Evolutionary conservation across 2,329 filamentous ascomycete genomes (phyloP).

Genomic region (Cladosporium austrohemisphaericum): DNA sequence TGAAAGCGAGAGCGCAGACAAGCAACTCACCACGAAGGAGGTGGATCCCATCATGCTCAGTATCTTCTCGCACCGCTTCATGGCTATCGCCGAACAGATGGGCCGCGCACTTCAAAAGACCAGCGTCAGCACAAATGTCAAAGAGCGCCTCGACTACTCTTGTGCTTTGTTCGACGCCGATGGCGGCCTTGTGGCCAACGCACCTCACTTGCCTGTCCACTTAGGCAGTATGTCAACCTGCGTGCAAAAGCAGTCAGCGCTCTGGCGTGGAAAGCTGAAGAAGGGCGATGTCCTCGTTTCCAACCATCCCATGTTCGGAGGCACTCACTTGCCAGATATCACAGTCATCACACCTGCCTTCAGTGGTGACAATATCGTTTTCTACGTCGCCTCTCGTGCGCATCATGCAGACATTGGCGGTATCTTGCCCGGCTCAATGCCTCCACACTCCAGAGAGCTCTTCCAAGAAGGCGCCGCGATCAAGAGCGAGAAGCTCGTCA

Average conservation of each 20-base stretch:
- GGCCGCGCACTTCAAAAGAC: slow-evolving; percentile 74
- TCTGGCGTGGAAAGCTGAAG: slow-evolving; percentile 74
- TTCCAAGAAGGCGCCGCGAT: slow-evolving; percentile 56
- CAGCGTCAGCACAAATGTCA: slow-evolving; percentile 74
- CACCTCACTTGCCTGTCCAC: slow-evolving; percentile 77
- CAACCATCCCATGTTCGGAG: slow-evolving; percentile 80
- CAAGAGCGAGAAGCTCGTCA: slow-evolving; percentile 64
- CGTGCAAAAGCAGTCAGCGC: slow-evolving; percentile 71
- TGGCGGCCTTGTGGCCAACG: slow-evolving; percentile 72
- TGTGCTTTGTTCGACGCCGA: slow-evolving; percentile 75
- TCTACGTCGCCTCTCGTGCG: slow-evolving; percentile 75
- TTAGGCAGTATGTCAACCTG: slow-evolving; percentile 83
- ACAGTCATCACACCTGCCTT: slow-evolving; percentile 79
- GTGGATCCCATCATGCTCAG: slow-evolving; percentile 74
- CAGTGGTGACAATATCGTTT: slow-evolving; percentile 69
- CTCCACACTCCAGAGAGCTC: slow-evolving; percentile 63
- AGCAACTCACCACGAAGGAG: slow-evolving; percentile 49
- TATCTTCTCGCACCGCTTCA: slow-evolving; percentile 78
- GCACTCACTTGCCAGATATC: slow-evolving; percentile 79
- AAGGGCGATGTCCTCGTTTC: slow-evolving; percentile 78
- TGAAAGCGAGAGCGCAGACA: slow-evolving; percentile 44
- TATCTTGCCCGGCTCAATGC: slow-evolving; percentile 79
- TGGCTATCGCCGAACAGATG: slow-evolving; percentile 85
- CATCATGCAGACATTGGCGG: slow-evolving; percentile 85
- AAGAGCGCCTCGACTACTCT: slow-evolving; percentile 78